Percentiles rank a stretch among this genome's conserved stretches.
phyloP scores from a whole-genome alignment of 129 eudicot genomes.

The Centella asiatica region DNA sequence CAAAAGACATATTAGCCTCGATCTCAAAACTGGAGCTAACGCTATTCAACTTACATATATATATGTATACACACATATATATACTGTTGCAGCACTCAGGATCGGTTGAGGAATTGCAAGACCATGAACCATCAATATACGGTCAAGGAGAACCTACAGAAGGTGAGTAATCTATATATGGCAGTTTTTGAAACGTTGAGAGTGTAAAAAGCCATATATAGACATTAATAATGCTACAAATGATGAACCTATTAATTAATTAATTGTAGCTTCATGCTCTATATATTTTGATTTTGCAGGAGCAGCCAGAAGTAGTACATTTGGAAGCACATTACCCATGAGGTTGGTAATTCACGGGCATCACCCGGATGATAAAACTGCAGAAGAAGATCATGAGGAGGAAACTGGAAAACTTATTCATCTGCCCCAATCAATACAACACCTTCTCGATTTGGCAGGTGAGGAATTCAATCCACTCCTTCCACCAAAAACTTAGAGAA shows the following conservation, averaged over 20 bases:
- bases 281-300: constrained; percentile 29
- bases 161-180: constrained; percentile 28
- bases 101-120: constrained; percentile 28
- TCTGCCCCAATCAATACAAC: constrained; percentile 62
- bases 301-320: constrained; percentile 21
- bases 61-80: no score
- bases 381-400: constrained; percentile 25
- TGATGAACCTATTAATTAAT: no score
- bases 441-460: constrained; percentile 65
- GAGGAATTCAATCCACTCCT: no score
- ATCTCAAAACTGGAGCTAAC: constrained; percentile 11
- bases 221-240: not conserved
- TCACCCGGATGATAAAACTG: constrained; percentile 44
- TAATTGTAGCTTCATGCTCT: not conserved
- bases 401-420: constrained; percentile 57
- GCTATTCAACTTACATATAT: no score
- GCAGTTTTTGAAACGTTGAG: not conserved
- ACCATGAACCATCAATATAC: constrained; percentile 28
- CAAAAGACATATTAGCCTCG: not conserved
- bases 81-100: constrained; percentile 32
- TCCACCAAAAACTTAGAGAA: no score
- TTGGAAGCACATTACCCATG: constrained; percentile 21
- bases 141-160: constrained; percentile 25
- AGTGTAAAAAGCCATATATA: not conserved
- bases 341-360: constrained; percentile 72